Evolutionary conservation across 2,329 filamentous ascomycete species (phyloP).

Genomic region (Teratosphaeria zuluensis): DNA sequence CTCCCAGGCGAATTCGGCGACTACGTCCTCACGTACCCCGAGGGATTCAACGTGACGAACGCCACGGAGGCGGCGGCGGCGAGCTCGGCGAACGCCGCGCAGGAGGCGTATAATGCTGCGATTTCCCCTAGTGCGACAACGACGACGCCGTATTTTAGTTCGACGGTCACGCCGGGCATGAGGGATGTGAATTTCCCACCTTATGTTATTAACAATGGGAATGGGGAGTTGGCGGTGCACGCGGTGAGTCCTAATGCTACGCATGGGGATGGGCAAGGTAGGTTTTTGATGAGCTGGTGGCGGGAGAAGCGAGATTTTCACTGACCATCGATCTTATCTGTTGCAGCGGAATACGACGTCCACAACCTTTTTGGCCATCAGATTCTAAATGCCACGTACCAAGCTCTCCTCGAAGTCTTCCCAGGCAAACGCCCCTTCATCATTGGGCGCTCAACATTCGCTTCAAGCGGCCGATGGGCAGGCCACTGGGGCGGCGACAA

Average conservation of each 20-base stretch:
- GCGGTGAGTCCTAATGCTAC: constrained; percentile 70
- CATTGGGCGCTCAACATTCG: constrained; percentile 72
- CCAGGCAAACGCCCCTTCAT: constrained; percentile 69
- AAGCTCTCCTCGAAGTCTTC: constrained; percentile 55
- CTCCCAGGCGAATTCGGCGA: constrained; percentile 57
- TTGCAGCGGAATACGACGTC: constrained; percentile 67
- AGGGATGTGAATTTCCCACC: constrained; percentile 65
- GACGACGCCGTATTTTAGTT: constrained; percentile 33
- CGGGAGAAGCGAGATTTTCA: no score
- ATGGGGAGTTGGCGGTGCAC: constrained; percentile 62
- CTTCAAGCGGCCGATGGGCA: constrained; percentile 63
- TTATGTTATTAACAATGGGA: constrained; percentile 64
- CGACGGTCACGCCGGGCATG: constrained; percentile 51
- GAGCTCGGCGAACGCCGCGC: constrained; percentile 10
- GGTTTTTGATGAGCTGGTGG: no score
- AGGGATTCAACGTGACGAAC: constrained; percentile 19
- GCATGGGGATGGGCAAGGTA: constrained; percentile 36
- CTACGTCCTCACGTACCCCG: constrained; percentile 38
- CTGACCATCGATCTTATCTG: constrained; percentile 23
- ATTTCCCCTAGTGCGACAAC: constrained; percentile 16
- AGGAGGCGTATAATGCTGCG: constrained; percentile 13
- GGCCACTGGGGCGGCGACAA: constrained; percentile 72
- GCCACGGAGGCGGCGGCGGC: constrained; percentile 20
- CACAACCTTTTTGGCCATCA: constrained; percentile 62
- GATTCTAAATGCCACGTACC: constrained; percentile 34